Evolutionary conservation across 495 filamentous ascomycete species (phyloP), one percentile per base, ranked within the genome.

Genomic region (Tuber umbilicatum): DNA sequence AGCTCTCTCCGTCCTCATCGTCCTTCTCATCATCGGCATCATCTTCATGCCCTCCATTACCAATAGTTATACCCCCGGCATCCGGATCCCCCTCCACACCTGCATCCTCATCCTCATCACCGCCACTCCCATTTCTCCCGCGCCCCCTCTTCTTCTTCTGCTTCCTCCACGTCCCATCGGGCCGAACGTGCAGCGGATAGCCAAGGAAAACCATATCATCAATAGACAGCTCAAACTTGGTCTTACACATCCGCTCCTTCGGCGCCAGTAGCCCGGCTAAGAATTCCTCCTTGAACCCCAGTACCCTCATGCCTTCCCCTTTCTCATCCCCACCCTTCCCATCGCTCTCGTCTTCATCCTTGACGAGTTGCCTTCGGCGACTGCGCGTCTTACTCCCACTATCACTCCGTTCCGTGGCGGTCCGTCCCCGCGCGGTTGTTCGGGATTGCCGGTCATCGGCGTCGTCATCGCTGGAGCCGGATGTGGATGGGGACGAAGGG

Each of bases 131-230:
- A 41, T 84, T 85, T 69, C 83, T 85, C 77, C 84, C 86, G 35
- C 74, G 78, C 70, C 78, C 83, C 82, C 86, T 88, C 78, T 85
- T 74, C 83, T 90, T 92, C 86, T 89, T 91, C 83, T 89, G 87
- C 85, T 94, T 97, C 83, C 89, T 89, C 95, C 95, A 98, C 67
- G 85, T 85, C 1, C 94, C 95, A 84, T 96, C 94, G 74, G 93
- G 90, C 7, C 90, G 88, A 60, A 95, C 90, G 82, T 94, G 94
- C 50, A 97, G 89, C 23, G 95, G 95, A 84, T 91, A 92, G 3
- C 94, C 92, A 12, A 97, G 86, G 81, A 95, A 97, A 68, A 90
- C 89, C 69, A 95, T 84, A 74, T 92, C 91, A 79, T 97, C 93
- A 7, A 98, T 86, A 5, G 90, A 91, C 70, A 97, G 86, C 81